A percentile compares a stretch with the other conserved stretches of the same genome.
Evolutionary conservation across 1,139 yeast genomes (phyloP).

Genomic region (Scheffersomyces stambukii): DNA sequence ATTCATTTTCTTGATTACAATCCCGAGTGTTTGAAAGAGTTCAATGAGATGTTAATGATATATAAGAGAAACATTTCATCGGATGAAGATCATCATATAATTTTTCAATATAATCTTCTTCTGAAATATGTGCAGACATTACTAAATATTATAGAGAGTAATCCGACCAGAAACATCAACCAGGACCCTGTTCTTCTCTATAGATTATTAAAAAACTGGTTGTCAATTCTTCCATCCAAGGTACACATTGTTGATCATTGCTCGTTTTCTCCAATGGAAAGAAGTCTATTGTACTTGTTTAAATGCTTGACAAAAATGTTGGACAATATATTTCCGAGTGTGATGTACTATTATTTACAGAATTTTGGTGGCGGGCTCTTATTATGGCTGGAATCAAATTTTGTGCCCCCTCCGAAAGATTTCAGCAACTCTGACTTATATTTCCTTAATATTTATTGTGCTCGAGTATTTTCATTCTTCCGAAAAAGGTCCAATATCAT

Average conservation of each 20-base stretch:
- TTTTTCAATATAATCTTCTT: slow-evolving; percentile 14
- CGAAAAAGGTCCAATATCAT: no score
- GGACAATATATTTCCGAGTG: slow-evolving; percentile 23
- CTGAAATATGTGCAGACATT: slow-evolving; percentile 5
- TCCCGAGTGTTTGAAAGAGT: slow-evolving; percentile 18
- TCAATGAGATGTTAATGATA: slow-evolving; percentile 10
- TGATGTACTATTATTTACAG: slow-evolving; percentile 19
- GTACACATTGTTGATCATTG: slow-evolving; percentile 12
- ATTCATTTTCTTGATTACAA: slow-evolving; percentile 20
- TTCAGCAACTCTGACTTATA: no score
- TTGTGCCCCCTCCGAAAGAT: no score
- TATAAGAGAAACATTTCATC: slow-evolving; percentile 8
- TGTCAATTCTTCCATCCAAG: slow-evolving; percentile 21
- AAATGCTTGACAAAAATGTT: slow-evolving; percentile 16
- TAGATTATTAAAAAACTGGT: slow-evolving; percentile 22
- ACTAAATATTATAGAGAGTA: slow-evolving; percentile 7
- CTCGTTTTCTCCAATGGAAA: slow-evolving; percentile 14
- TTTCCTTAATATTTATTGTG: no score
- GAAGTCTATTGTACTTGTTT: slow-evolving; percentile 16
- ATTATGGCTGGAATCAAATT: no score
- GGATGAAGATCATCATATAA: slow-evolving; percentile 3
- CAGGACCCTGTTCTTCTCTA: slow-evolving; percentile 11
- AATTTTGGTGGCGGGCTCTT: slow-evolving; percentile 13
- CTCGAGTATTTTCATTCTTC: no score
- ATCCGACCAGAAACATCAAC: not conserved